Evolutionary conservation across 768 basidiomycete genomes (phyloP), one percentile per base, ranked within the genome.

Genomic region (Nevesoporus exiguus): DNA sequence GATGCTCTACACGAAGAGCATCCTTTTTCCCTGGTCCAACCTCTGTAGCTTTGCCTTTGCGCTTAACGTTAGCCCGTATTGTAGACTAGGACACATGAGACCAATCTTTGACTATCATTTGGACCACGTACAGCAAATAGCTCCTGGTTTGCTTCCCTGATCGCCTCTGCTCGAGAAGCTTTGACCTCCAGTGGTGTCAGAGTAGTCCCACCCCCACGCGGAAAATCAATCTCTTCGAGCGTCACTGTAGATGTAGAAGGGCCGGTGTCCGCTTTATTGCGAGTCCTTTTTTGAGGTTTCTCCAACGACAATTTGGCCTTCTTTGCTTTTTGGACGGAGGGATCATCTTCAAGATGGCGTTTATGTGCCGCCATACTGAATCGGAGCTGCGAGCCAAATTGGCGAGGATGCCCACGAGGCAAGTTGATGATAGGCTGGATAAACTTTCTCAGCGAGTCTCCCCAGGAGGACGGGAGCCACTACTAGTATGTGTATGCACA

Each of bases 151-250:
- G 90, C 93, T 68, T 97, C 94, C 66, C 84, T 84, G 9, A 82
- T 74, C 6, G 85, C 96, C 69, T 98, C 96, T 22, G 88, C 84
- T 48, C 86, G 82, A 33, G 92, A 82, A 49, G 85, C 75, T 71
- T 95, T 94, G 50, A 93, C 86, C 70, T 99, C 95, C 7, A 92
- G 73, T 30, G 93, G 87, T 19, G 95, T 97, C 61, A 96, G 80
- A 30, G 76, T 80, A 1, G 93, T 90, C 49, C 96, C 96, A 25
- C 96, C 96, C 25, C 96, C 97, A 61, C 96, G 85, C 53, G 95
- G 95, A 72, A 98, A 99, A 70, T 95, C 93, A 47, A 92, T 80
- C 64, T 95, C 93, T 36, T 93, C 84, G 10, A 77, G 56, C 33
- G 75, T 70, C 52, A 77, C 62, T 59, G 66, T 72, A n/a, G 78